Percentiles rank a stretch among this genome's conserved stretches.
Conservation (phyloP, 2,329 filamentous ascomycete species). For the Fusarium sp. region DNA sequence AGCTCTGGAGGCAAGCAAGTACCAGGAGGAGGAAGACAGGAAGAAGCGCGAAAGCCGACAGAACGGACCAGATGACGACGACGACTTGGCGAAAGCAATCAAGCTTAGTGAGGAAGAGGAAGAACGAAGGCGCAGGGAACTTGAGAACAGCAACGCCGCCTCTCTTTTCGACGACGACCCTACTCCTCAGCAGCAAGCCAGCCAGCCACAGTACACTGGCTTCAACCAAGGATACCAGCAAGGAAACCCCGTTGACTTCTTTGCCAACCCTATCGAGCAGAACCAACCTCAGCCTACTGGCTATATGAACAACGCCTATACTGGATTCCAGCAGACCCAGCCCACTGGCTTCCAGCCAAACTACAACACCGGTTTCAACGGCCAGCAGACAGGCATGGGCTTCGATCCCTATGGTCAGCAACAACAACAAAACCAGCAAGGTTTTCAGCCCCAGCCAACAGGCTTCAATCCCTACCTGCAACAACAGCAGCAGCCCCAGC, state of each 20-base stretch:
- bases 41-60: slow-evolving; percentile 74
- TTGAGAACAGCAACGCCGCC: slow-evolving; percentile 85
- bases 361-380: slow-evolving; percentile 73
- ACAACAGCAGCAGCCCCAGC: slow-evolving; percentile 49
- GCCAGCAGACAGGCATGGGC: slow-evolving; percentile 68
- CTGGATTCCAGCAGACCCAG: slow-evolving; percentile 58
- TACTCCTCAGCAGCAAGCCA: slow-evolving; percentile 59
- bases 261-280: slow-evolving; percentile 89
- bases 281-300: slow-evolving; percentile 82
- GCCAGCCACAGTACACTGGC: slow-evolving; percentile 81
- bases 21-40: slow-evolving; percentile 90
- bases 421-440: slow-evolving; percentile 49
- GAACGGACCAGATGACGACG: slow-evolving; percentile 71
- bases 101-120: slow-evolving; percentile 95
- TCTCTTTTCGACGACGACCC: slow-evolving; percentile 89
- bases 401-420: slow-evolving; percentile 74
- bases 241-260: slow-evolving; percentile 95
- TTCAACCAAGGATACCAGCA: slow-evolving; percentile 99
- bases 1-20: slow-evolving; percentile 93
- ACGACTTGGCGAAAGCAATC: slow-evolving; percentile 93
- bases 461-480: slow-evolving; percentile 63
- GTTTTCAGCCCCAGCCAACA: slow-evolving; percentile 61
- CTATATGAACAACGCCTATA: slow-evolving; percentile 67
- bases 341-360: slow-evolving; percentile 65
- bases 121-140: slow-evolving; percentile 83